Conservation (phyloP, 73 alveolate genomes). For the Stentor coeruleus region DNA sequence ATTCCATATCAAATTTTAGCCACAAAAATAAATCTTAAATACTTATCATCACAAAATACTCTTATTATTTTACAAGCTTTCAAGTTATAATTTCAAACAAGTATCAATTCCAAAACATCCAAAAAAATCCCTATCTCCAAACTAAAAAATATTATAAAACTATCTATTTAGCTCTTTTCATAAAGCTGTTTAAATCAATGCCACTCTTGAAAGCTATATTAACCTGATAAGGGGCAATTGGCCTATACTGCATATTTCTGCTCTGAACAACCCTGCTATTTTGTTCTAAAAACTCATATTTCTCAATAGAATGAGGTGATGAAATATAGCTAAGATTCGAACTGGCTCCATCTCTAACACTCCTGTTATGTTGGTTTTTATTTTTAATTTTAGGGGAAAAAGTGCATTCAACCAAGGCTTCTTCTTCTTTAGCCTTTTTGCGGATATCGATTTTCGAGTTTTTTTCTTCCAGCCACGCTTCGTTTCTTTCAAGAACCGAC, state of each 20-base stretch:
- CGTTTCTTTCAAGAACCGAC: background rate
- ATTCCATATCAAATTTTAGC: too few relatives aligned
- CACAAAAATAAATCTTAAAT: too few relatives aligned
- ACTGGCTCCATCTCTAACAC: background rate
- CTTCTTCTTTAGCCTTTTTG: background rate
- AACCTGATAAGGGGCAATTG: background rate
- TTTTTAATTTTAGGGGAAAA: background rate
- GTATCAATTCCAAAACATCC: too few relatives aligned
- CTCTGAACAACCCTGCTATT: background rate
- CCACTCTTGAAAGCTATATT: background rate
- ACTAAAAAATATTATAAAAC: background rate
- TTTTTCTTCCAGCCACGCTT: constrained; percentile 9
- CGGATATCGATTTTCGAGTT: background rate
- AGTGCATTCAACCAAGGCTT: constrained; percentile 11
- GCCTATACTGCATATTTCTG: background rate
- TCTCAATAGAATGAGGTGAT: background rate
- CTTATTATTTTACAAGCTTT: too few relatives aligned
- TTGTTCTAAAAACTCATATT: background rate
- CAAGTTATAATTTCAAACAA: too few relatives aligned
- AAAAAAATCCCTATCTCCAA: too few relatives aligned
- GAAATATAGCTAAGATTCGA: background rate
- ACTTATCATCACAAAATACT: too few relatives aligned
- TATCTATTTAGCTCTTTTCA: background rate
- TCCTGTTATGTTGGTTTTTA: background rate
- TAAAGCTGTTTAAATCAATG: background rate